Evolutionary conservation across 495 filamentous ascomycete species (phyloP).

Genomic region (Xylaria longipes): DNA sequence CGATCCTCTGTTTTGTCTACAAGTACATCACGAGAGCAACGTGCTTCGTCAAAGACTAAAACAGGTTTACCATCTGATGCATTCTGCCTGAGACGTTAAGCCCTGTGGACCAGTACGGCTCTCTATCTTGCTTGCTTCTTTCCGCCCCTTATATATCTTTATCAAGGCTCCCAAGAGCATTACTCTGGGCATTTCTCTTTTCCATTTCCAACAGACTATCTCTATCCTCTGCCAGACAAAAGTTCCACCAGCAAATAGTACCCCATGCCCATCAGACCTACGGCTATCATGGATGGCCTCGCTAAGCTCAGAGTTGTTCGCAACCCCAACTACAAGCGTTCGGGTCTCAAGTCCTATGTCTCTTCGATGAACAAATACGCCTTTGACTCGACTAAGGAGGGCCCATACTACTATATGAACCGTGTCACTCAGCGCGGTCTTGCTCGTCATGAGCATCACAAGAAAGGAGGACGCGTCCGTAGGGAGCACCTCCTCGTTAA

Average conservation of each 20-base stretch:
- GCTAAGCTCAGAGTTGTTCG: conserved; percentile 53
- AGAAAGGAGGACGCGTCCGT: conserved; percentile 54
- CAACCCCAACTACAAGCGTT: conserved; percentile 68
- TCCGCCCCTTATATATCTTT: neutral
- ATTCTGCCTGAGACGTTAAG: conserved; percentile 10
- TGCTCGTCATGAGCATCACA: conserved; percentile 36
- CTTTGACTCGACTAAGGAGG: conserved; percentile 71
- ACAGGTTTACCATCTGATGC: conserved; percentile 7
- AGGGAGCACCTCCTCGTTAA: conserved; percentile 58
- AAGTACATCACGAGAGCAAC: neutral
- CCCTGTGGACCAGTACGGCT: neutral
- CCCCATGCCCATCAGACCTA: conserved; percentile 10
- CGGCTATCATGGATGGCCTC: conserved; percentile 6
- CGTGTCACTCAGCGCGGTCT: conserved; percentile 45
- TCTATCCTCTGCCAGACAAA: neutral
- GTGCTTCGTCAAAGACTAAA: conserved; percentile 8
- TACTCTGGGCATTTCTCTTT: neutral
- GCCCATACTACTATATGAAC: conserved; percentile 65
- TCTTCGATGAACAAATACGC: conserved; percentile 71
- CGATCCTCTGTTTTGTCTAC: conserved; percentile 13
- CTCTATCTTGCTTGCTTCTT: neutral
- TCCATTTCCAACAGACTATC: neutral
- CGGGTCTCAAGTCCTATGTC: conserved; percentile 77
- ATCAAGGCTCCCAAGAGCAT: neutral
- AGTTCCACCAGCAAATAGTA: neutral